Evolutionary conservation across 495 filamentous ascomycete genomes (phyloP), one percentile per base, ranked within the genome.

Genomic region (Penicillium roqueforti): DNA sequence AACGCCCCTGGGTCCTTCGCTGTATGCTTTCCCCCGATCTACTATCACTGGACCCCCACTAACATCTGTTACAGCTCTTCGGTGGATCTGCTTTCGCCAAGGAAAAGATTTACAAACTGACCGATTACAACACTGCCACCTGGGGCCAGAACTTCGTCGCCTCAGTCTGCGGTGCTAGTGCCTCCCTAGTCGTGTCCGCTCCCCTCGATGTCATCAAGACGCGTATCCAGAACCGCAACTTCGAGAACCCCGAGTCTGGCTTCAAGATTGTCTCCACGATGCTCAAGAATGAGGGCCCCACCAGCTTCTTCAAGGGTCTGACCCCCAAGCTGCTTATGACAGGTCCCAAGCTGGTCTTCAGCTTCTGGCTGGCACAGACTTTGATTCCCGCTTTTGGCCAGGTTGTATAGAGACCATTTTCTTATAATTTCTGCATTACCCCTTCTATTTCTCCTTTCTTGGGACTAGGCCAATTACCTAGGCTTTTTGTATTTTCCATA

Each of bases 131-230:
- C 80, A 80, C 82, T 60, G 93, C 93, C n/a, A 78, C 83, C 23
- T 99, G 91, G 91, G 74, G 78, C 54, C 92, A 99, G 76, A 99
- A 99, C 78, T 99, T 99, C 59, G 82, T 99, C 48, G 93, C 93
- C 38, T 97, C 93, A 7, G 89, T 97, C 56, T 88, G 86, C 55
- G 93, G 93, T 71, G 92, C 93, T 25, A 91, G 87, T 37, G 91
- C 93, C 7, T 96, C 91, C 10, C 77, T 99, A 25, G 66, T 99
- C 34, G 91, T 99, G 3, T 97, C 92, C 31, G 93, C 92, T 14
- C 93, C 93, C 18, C 81, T 99, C 44, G 93, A 99, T 64, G 93
- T 99, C 62, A 95, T 99, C 80, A 99, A 99, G 81, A 99, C 93
- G 49, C 83, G 93, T 66, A 97, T 99, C 67, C 93, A 99, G 78